phyloP scores from a whole-genome alignment of 108 stramenopile species.

The Skeletonema potamos region DNA sequence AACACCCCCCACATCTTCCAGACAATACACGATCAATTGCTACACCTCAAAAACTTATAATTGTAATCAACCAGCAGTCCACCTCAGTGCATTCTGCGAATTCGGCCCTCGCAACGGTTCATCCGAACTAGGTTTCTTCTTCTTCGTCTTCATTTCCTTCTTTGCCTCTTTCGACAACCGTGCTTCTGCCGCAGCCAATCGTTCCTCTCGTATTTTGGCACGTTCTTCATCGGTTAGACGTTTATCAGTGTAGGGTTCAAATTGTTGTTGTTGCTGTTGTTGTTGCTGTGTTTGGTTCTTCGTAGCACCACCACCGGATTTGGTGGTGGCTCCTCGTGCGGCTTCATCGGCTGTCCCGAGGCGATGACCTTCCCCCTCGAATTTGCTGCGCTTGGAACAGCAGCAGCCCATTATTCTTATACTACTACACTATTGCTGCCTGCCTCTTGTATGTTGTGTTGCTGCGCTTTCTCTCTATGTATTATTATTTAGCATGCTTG shows the following conservation, averaged over 20 bases:
- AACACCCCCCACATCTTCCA: no score
- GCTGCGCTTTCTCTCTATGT: no score
- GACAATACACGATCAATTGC: no score
- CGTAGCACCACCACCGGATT: constrained; percentile 4
- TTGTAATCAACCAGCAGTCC: constrained; percentile 40
- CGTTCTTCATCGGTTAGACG: constrained; percentile 38
- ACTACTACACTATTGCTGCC: no score
- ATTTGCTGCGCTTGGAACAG: constrained; percentile 28
- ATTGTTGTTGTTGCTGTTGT: no score
- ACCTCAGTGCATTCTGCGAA: constrained; percentile 37
- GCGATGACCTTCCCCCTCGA: constrained; percentile 37
- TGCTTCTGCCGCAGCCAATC: constrained; percentile 34
- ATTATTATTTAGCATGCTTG: no score
- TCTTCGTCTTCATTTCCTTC: constrained; percentile 39
- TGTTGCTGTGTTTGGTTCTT: no score
- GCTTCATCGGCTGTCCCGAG: constrained; percentile 50
- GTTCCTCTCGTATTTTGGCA: constrained; percentile 33
- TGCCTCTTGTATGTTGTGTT: no score
- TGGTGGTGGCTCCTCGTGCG: constrained; percentile 9
- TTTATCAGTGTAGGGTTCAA: constrained; percentile 30
- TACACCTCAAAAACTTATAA: no score
- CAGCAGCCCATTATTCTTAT: constrained; percentile 35
- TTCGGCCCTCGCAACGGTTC: constrained; percentile 44
- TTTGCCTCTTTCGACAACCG: constrained; percentile 40
- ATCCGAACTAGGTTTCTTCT: constrained; percentile 18